phyloP scores from a whole-genome alignment of 140 eudicot species.

The Cichorium intybus region DNA sequence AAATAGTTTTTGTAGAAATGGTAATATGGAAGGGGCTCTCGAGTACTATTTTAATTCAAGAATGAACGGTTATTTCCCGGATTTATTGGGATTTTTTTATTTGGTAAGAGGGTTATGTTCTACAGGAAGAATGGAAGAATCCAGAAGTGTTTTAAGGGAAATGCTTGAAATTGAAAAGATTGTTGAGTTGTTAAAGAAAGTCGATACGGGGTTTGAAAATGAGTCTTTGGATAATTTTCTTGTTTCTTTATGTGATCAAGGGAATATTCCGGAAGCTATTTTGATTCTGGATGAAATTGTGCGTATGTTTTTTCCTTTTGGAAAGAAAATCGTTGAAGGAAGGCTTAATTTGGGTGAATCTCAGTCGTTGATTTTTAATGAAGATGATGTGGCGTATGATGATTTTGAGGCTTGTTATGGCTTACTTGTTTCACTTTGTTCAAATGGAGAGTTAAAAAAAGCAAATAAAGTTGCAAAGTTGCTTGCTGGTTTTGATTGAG shows the following conservation, averaged over 20 bases:
- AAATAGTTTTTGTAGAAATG: slow-evolving; percentile 60
- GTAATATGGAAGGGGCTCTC: slow-evolving; percentile 88
- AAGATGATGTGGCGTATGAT: slow-evolving; percentile 26
- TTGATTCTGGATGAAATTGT: slow-evolving; percentile 64
- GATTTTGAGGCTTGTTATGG: slow-evolving; percentile 64
- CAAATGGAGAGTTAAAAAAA: slow-evolving; percentile 57
- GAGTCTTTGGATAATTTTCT: slow-evolving; percentile 60
- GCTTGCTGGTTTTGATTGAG: slow-evolving; percentile 41
- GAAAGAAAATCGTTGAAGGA: slow-evolving; percentile 28
- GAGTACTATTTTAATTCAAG: slow-evolving; percentile 50
- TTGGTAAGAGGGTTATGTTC: slow-evolving; percentile 74
- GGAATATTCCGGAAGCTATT: slow-evolving; percentile 66
- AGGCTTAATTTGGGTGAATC: slow-evolving; percentile 17
- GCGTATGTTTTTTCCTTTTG: slow-evolving; percentile 41
- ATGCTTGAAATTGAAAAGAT: slow-evolving; percentile 66
- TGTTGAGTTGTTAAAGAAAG: slow-evolving; percentile 45
- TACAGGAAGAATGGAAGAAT: slow-evolving; percentile 96
- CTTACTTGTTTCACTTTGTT: slow-evolving; percentile 54
- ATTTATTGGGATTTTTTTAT: slow-evolving; percentile 72
- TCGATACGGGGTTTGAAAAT: slow-evolving; percentile 43
- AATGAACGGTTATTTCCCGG: slow-evolving; percentile 51
- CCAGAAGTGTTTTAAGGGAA: slow-evolving; percentile 65
- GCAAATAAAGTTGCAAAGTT: slow-evolving; percentile 70
- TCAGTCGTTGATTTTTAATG: slow-evolving; percentile 18
- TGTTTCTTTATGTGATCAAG: slow-evolving; percentile 60